Evolutionary conservation across 1,139 yeast genomes (phyloP).

Genomic region (Yamadazyma epiphylla): DNA sequence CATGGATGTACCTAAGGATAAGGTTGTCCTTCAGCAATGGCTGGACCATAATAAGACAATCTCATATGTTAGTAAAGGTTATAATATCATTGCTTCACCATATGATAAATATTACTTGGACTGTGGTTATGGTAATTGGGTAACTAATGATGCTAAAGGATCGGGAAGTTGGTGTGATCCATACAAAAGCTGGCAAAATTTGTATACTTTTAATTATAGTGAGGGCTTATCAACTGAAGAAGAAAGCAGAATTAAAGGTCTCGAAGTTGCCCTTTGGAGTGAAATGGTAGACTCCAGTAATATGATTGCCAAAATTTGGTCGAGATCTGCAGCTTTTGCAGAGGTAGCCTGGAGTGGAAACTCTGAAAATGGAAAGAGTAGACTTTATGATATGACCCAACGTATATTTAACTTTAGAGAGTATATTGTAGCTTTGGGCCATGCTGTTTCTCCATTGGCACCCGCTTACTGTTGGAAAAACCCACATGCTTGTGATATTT

Average conservation of each 20-base stretch:
- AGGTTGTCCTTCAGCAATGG: conserved; percentile 42
- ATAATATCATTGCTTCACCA: conserved; percentile 42
- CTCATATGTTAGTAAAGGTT: conserved; percentile 31
- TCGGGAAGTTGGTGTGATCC: conserved; percentile 53
- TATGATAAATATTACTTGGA: conserved; percentile 38
- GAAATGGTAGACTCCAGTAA: conserved; percentile 40
- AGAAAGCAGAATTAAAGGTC: conserved; percentile 35
- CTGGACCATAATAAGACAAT: conserved; percentile 23
- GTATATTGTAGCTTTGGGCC: conserved; percentile 36
- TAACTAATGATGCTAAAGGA: conserved; percentile 34
- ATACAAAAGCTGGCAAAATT: conserved; percentile 45
- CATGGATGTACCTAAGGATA: conserved; percentile 17
- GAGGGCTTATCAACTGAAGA: conserved; percentile 31
- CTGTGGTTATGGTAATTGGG: conserved; percentile 45
- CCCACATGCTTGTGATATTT: conserved; percentile 44
- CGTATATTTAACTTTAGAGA: conserved; percentile 44
- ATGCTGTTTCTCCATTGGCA: conserved; percentile 35
- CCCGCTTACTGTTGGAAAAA: conserved; percentile 38
- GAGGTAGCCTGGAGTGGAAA: conserved; percentile 48
- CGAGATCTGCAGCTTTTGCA: conserved; percentile 46
- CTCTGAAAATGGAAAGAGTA: conserved; percentile 24
- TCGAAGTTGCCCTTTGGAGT: conserved; percentile 45
- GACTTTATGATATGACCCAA: conserved; percentile 32
- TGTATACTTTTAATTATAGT: conserved; percentile 37
- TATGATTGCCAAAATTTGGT: conserved; percentile 43